phyloP scores from a whole-genome alignment of 805 yeast species.

The Candida krabiensis region DNA sequence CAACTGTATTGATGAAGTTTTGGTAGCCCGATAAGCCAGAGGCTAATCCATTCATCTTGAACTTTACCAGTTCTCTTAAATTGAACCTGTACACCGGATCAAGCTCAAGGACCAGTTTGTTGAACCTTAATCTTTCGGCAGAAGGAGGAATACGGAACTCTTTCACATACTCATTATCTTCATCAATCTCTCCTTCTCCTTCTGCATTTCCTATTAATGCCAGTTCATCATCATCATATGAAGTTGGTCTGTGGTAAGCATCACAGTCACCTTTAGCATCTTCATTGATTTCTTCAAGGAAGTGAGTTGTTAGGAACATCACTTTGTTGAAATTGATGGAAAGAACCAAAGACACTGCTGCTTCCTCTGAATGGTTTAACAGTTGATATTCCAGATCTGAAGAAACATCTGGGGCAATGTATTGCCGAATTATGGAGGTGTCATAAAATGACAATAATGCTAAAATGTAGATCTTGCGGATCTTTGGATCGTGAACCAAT shows the following conservation, averaged over 20 bases:
- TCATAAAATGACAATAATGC: slow-evolving; percentile 32
- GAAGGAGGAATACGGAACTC: slow-evolving; percentile 31
- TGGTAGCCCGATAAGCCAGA: slow-evolving; percentile 34
- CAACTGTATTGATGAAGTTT: slow-evolving; percentile 33
- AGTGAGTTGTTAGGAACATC: slow-evolving; percentile 31
- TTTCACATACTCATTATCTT: slow-evolving; percentile 25
- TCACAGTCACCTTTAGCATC: slow-evolving; percentile 53
- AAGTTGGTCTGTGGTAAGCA: slow-evolving; percentile 45
- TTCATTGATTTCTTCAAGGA: slow-evolving; percentile 78
- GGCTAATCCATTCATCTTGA: slow-evolving; percentile 30
- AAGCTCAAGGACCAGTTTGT: slow-evolving; percentile 32
- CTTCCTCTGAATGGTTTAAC: slow-evolving; percentile 22
- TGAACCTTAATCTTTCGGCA: slow-evolving; percentile 45
- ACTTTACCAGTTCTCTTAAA: slow-evolving; percentile 44
- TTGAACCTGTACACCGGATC: slow-evolving; percentile 60
- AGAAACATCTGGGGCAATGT: slow-evolving; percentile 18
- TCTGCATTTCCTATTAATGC: slow-evolving; percentile 19
- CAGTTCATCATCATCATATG: slow-evolving; percentile 37
- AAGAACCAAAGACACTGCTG: slow-evolving; percentile 26
- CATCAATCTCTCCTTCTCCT: slow-evolving; percentile 23
- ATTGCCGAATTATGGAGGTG: slow-evolving; percentile 8
- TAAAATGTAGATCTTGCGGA: slow-evolving; percentile 51
- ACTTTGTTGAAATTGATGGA: slow-evolving; percentile 27
- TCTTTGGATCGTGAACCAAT: slow-evolving; percentile 71
- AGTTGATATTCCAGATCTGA: slow-evolving; percentile 25